A percentile compares a stretch with the other conserved stretches of the same genome.
Evolutionary conservation across 2,329 filamentous ascomycete genomes (phyloP).

Genomic region (Xylaria sp.): DNA sequence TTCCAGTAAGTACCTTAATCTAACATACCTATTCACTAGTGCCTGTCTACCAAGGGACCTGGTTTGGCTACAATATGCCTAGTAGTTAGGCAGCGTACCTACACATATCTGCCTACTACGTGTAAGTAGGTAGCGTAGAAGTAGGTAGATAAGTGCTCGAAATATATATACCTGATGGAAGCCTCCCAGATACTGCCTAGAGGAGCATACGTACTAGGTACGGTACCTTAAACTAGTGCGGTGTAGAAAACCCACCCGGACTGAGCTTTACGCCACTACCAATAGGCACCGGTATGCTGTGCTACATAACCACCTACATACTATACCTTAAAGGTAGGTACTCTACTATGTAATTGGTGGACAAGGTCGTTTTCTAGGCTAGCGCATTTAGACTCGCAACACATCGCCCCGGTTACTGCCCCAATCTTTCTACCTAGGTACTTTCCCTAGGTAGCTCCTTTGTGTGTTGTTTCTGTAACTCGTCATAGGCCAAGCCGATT

Average conservation of each 20-base stretch:
- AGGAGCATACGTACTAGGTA: constrained; percentile 4
- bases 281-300: background rate
- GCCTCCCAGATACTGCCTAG: no score
- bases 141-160: background rate
- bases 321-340: background rate
- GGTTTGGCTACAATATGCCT: background rate
- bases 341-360: background rate
- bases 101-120: background rate
- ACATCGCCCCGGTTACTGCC: background rate
- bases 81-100: background rate
- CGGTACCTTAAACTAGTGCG: constrained; percentile 27
- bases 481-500: constrained; percentile 44
- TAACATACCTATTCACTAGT: background rate
- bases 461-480: constrained; percentile 34
- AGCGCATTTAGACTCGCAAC: background rate
- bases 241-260: constrained; percentile 9
- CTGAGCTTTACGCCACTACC: background rate
- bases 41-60: background rate
- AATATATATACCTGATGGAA: background rate
- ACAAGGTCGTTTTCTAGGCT: background rate
- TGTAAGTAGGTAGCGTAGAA: no score
- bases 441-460: no score
- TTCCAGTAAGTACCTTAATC: background rate
- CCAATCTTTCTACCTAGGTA: no score
- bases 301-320: background rate